Conservation (phyloP, 2,329 filamentous ascomycete species). For the Fusarium multiceps region DNA sequence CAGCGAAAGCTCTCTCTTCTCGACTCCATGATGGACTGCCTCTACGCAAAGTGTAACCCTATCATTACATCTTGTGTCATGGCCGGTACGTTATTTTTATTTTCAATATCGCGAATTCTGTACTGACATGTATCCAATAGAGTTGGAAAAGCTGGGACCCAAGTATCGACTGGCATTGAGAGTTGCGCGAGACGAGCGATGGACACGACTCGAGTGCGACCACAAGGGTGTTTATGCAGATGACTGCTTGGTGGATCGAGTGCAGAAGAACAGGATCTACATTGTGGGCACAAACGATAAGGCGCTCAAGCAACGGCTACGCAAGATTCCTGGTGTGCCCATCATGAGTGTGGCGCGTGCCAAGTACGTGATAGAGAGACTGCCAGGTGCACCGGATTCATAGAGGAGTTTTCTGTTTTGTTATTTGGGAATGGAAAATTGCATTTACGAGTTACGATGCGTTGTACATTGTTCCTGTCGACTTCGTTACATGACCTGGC, state of each 20-base stretch:
- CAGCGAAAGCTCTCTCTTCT: conserved; percentile 90
- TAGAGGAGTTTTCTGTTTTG: conserved; percentile 31
- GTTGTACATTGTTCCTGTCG: conserved; percentile 9
- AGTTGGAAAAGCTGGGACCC: conserved; percentile 87
- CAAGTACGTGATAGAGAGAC: conserved; percentile 93
- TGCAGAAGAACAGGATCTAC: conserved; percentile 80
- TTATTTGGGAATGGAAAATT: conserved; percentile 22
- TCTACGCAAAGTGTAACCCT: conserved; percentile 91
- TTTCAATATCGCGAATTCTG: background rate
- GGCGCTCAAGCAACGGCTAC: conserved; percentile 82
- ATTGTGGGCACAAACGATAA: conserved; percentile 83
- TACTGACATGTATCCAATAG: conserved; percentile 59
- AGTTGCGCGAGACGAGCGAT: conserved; percentile 90
- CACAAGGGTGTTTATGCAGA: conserved; percentile 88
- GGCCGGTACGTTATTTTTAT: conserved; percentile 44
- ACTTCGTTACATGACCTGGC: background rate
- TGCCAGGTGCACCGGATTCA: conserved; percentile 82
- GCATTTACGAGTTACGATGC: conserved; percentile 36
- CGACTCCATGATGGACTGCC: conserved; percentile 90
- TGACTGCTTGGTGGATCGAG: conserved; percentile 83
- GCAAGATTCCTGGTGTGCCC: conserved; percentile 76
- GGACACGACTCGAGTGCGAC: conserved; percentile 86
- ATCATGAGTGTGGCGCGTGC: conserved; percentile 85
- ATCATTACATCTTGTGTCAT: conserved; percentile 76
- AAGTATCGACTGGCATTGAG: conserved; percentile 89